Evolutionary conservation across 164 flowering plant species (phyloP).

Genomic region (Tetracentron sinense): DNA sequence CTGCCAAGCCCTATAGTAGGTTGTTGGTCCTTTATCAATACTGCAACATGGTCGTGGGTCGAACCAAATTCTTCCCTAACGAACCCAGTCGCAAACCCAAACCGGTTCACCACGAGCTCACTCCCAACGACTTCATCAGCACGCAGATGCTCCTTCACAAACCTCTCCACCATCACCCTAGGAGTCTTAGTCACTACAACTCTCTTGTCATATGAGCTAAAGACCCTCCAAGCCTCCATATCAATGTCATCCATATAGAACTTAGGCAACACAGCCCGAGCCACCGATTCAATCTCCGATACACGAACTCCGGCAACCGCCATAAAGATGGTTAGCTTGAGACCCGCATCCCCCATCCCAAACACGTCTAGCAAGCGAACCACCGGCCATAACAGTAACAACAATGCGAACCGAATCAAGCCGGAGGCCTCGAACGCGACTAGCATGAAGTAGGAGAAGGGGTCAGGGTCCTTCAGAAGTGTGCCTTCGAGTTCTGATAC

Average conservation of each 20-base stretch:
- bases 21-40: slow-evolving; percentile 32
- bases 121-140: slow-evolving; percentile 73
- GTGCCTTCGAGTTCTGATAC: slow-evolving; percentile 80
- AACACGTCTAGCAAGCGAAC: slow-evolving; percentile 38
- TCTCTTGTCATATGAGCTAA: slow-evolving; percentile 48
- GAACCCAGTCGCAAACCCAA: slow-evolving; percentile 84
- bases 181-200: slow-evolving; percentile 74
- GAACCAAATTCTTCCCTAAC: slow-evolving; percentile 26
- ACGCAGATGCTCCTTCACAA: slow-evolving; percentile 72
- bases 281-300: slow-evolving; percentile 73
- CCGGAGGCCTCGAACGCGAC: slow-evolving; percentile 91
- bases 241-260: slow-evolving; percentile 81
- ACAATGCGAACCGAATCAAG: slow-evolving; percentile 59
- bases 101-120: slow-evolving; percentile 59
- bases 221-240: slow-evolving; percentile 72
- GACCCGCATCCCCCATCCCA: slow-evolving; percentile 43
- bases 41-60: slow-evolving; percentile 25
- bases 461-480: slow-evolving; percentile 51
- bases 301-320: slow-evolving; percentile 54
- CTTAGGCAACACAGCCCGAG: slow-evolving; percentile 92
- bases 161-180: slow-evolving; percentile 78
- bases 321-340: slow-evolving; percentile 61
- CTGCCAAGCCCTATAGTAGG: slow-evolving; percentile 57
- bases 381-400: slow-evolving; percentile 73
- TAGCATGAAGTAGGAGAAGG: slow-evolving; percentile 90